Evolutionary conservation across 1,139 yeast species (phyloP), one percentile per base, ranked within the genome.

Genomic region (Pichia sp.): DNA sequence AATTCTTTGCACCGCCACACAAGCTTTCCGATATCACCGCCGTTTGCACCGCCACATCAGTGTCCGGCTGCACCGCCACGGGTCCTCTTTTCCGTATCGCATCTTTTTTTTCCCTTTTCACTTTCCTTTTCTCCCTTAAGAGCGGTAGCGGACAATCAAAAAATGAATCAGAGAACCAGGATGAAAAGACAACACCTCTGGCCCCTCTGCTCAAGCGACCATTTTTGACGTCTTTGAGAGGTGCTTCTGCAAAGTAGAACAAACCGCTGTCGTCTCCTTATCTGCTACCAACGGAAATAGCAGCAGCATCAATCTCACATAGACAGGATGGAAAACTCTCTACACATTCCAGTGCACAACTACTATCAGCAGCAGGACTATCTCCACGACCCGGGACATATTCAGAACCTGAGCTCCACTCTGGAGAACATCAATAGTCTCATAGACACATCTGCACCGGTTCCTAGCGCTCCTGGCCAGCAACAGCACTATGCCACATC

Each of bases 291-390:
- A n/a, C 9, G 28, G 9, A 25, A 25, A 6, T 25, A 39, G 41
- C 22, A 39, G 21, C 23, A 39, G 22, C 25, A 39, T 7, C 41
- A 18, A 12, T 9, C 21, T 18, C 41, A 39, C n/a, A n/a, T n/a
- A n/a, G n/a, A 3, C 23, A 39, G 7, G 19, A 52, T 52, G 55
- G 53, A 53, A 3, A 47, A 53, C 39, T 47, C 55, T 3, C 25
- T 53, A 5, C 51, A 53, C 23, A 34, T 53, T 4, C 55, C 55
- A 0, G 53, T 47, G 4, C 50, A 45, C 12, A 40, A 50, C 23
- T 53, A 50, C 21, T 53, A 53, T 19, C 51, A 50, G 21, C 53
- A 53, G n/a, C 50, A 46, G 49, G 3, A 50, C 46, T n/a, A 28
- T 41, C 7, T 5, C 40, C 10, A 26, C 23, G 34, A 26, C 34